These are phyloP conservation scores for Monosporascus sp. DNA, from an alignment of 2,329 filamentous ascomycete species.

Conservation along the genomic window DNA sequence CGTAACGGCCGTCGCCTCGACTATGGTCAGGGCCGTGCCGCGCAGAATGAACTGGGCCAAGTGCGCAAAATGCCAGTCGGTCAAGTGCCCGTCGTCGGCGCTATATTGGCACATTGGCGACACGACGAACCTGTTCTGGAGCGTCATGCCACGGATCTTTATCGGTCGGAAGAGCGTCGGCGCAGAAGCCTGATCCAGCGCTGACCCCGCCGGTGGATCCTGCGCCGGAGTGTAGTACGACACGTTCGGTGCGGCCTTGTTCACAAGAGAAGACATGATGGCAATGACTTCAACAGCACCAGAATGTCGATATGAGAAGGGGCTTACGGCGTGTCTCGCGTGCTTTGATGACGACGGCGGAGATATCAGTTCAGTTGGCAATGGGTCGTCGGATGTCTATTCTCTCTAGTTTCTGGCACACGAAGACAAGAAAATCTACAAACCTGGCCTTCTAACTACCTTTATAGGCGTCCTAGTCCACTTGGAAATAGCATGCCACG, in stretches of 20 bases:
- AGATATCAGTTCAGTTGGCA: not conserved
- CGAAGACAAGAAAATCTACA: no score
- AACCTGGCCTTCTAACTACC: no score
- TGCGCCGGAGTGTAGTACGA: conserved; percentile 54
- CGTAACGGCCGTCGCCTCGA: conserved; percentile 74
- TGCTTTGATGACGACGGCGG: not conserved
- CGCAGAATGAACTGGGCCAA: conserved; percentile 72
- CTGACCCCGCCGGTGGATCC: conserved; percentile 45
- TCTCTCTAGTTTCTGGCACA: not conserved
- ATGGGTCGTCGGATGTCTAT: not conserved
- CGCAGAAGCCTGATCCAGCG: conserved; percentile 34
- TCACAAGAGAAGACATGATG: conserved; percentile 24
- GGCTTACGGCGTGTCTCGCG: not conserved
- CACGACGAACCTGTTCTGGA: conserved; percentile 54
- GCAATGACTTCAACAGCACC: not conserved
- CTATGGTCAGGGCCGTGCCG: conserved; percentile 67
- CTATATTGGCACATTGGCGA: conserved; percentile 61
- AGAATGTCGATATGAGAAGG: no score
- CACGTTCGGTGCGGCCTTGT: conserved; percentile 36
- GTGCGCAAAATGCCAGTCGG: conserved; percentile 78
- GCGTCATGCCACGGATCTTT: conserved; percentile 45
- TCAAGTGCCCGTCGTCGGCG: conserved; percentile 61
- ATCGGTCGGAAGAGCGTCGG: conserved; percentile 55
- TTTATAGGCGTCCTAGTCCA: no score
- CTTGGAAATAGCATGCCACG: no score